A percentile compares a stretch with the other conserved stretches of the same genome.
Conservation (phyloP, 495 filamentous ascomycete genomes). For the Penicillium canariense region DNA sequence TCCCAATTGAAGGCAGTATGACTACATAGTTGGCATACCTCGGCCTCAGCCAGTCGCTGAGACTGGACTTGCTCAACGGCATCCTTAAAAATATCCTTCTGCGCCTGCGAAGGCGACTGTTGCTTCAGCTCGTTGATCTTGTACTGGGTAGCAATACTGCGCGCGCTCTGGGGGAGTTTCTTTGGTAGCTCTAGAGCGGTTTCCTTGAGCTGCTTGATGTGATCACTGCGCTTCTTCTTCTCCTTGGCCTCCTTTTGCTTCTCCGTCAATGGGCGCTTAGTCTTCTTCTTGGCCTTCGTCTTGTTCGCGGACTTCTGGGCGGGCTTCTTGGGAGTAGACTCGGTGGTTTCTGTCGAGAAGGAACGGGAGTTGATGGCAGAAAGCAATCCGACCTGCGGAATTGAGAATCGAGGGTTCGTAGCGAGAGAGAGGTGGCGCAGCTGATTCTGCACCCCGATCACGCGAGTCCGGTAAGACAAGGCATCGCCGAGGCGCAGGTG, state of each 20-base stretch:
- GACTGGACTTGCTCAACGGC: constrained; percentile 12
- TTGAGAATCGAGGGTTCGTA: constrained; percentile 9
- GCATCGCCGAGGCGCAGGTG: constrained; percentile 27
- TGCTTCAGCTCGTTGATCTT: constrained; percentile 14
- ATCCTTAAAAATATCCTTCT: constrained; percentile 15
- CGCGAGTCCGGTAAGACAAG: constrained; percentile 26
- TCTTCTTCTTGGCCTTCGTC: constrained; percentile 20
- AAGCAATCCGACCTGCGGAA: constrained; percentile 3
- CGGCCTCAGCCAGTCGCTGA: constrained; percentile 7
- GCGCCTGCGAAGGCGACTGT: neutral
- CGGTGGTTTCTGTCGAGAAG: constrained; percentile 28
- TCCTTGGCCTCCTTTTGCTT: constrained; percentile 29
- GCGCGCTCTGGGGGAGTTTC: constrained; percentile 12
- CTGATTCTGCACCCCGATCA: constrained; percentile 29
- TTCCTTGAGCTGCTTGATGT: constrained; percentile 32
- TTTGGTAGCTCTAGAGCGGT: constrained; percentile 35
- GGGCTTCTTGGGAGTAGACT: constrained; percentile 16
- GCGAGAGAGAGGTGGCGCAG: constrained; percentile 28
- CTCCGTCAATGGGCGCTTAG: constrained; percentile 24
- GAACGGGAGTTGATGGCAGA: constrained; percentile 14
- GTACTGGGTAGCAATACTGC: constrained; percentile 25
- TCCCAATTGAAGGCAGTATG: neutral
- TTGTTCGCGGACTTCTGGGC: constrained; percentile 24
- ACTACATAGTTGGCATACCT: constrained; percentile 30
- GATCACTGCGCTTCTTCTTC: constrained; percentile 13